These are phyloP conservation scores for Fusarium nodosum DNA, from an alignment of 2,329 filamentous ascomycete genomes.

Conservation along the genomic window DNA sequence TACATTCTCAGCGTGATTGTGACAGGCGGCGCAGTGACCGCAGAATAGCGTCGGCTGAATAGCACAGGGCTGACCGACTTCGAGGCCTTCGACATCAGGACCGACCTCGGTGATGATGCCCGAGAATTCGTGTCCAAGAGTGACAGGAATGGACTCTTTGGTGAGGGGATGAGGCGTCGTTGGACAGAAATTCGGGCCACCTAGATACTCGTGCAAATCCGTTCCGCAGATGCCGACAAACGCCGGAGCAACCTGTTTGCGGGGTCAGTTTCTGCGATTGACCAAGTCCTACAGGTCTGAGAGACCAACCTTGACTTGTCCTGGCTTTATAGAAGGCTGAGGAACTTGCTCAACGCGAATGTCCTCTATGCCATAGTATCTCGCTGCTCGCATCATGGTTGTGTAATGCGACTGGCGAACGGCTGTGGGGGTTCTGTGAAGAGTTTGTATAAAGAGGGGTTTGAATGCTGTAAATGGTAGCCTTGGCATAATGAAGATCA, in stretches of 20 bases:
- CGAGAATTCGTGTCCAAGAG: slow-evolving; percentile 75
- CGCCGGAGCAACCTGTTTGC: slow-evolving; percentile 46
- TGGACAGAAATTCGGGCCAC: slow-evolving; percentile 54
- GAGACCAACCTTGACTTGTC: slow-evolving; percentile 59
- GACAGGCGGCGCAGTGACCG: slow-evolving; percentile 68
- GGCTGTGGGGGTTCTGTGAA: slow-evolving; percentile 1
- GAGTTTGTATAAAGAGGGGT: slow-evolving; percentile 4
- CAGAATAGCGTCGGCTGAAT: slow-evolving; percentile 73
- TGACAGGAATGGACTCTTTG: slow-evolving; percentile 68
- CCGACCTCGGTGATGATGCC: slow-evolving; percentile 72
- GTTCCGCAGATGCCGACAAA: slow-evolving; percentile 66
- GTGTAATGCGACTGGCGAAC: slow-evolving; percentile 17
- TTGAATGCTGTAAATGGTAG: background rate
- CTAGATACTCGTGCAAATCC: slow-evolving; percentile 52
- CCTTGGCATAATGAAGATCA: slow-evolving; percentile 9
- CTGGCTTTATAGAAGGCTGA: slow-evolving; percentile 60
- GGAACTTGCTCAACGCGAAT: slow-evolving; percentile 67
- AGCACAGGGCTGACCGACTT: slow-evolving; percentile 68
- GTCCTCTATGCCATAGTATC: slow-evolving; percentile 68
- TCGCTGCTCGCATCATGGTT: slow-evolving; percentile 68
- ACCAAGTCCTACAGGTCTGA: rapidly evolving
- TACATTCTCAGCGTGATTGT: slow-evolving; percentile 66
- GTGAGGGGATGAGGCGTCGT: slow-evolving; percentile 72
- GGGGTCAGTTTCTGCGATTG: background rate
- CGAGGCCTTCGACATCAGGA: slow-evolving; percentile 60